A percentile compares a stretch with the other conserved stretches of the same genome.
Conservation (phyloP, 495 filamentous ascomycete genomes). For the Talaromyces nanjingensis region DNA sequence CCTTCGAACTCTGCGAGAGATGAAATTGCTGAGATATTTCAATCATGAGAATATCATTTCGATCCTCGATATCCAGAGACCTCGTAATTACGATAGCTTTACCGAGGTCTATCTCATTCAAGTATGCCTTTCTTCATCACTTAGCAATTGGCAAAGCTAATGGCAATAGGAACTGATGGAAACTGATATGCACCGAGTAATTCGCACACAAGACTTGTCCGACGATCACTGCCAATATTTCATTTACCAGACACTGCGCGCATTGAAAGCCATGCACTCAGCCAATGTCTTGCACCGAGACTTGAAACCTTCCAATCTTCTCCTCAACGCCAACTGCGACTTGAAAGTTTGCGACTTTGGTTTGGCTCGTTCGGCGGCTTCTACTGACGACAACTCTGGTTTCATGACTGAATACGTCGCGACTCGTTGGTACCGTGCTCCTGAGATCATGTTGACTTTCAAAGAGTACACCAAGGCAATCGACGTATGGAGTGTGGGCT, state of each 20-base stretch:
- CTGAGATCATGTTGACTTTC: conserved; percentile 99
- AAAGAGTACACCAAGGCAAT: conserved; percentile 99
- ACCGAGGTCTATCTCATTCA: conserved; percentile 99
- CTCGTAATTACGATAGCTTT: conserved; percentile 89
- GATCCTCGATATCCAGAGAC: conserved; percentile 98
- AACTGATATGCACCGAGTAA: conserved; percentile 99
- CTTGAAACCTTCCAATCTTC: conserved; percentile 91
- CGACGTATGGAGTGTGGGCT: conserved; percentile 98
- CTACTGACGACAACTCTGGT: conserved; percentile 95
- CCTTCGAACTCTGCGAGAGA: conserved; percentile 91
- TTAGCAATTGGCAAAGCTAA: neutral
- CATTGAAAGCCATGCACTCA: conserved; percentile 98
- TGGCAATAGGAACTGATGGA: conserved; percentile 87
- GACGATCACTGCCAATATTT: conserved; percentile 99
- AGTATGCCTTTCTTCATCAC: conserved; percentile 38
- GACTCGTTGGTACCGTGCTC: conserved; percentile 97
- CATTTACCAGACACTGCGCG: conserved; percentile 98
- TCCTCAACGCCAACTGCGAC: conserved; percentile 98
- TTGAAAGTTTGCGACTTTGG: conserved; percentile 99
- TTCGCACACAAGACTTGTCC: conserved; percentile 95
- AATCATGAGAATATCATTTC: conserved; percentile 99
- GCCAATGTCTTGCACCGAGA: conserved; percentile 98
- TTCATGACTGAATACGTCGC: conserved; percentile 99
- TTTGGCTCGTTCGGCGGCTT: conserved; percentile 84
- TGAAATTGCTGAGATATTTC: conserved; percentile 99